phyloP scores from a whole-genome alignment of 441 rosid species.

The Daphne laureola region DNA sequence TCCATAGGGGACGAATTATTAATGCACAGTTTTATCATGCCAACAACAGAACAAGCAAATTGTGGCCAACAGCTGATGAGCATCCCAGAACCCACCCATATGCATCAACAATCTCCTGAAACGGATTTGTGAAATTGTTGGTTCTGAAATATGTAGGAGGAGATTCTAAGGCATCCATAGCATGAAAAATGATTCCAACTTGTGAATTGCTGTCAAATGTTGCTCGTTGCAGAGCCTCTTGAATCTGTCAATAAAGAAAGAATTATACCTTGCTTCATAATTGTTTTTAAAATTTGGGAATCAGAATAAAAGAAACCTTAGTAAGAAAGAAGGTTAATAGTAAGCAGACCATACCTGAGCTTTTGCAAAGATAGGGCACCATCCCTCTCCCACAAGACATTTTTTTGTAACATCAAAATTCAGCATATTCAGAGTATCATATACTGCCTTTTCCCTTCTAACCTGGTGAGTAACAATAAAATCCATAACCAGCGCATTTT shows the following conservation, averaged over 20 bases:
- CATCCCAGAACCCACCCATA: slow-evolving; percentile 67
- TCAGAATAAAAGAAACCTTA: not conserved
- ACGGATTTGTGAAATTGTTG: slow-evolving; percentile 74
- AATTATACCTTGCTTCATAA: slow-evolving; percentile 15
- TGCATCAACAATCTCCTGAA: slow-evolving; percentile 96
- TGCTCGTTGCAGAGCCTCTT: slow-evolving; percentile 89
- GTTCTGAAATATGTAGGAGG: slow-evolving; percentile 98
- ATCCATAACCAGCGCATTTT: no score
- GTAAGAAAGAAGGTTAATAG: not conserved
- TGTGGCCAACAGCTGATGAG: not conserved
- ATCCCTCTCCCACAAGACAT: slow-evolving; percentile 97
- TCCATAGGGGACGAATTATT: no score
- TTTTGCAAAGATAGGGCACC: slow-evolving; percentile 95
- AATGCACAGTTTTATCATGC: no score
- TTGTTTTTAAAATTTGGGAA: slow-evolving; percentile 3
- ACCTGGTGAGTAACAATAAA: slow-evolving; percentile 37
- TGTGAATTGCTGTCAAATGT: slow-evolving; percentile 89
- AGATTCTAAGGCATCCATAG: slow-evolving; percentile 75
- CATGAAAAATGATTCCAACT: slow-evolving; percentile 91
- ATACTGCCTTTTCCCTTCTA: slow-evolving; percentile 85
- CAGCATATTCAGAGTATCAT: slow-evolving; percentile 87
- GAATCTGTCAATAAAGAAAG: slow-evolving; percentile 54
- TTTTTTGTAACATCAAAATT: slow-evolving; percentile 96
- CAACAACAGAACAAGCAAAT: no score
- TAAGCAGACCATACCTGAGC: slow-evolving; percentile 47